phyloP scores from a whole-genome alignment of 1,139 yeast species.

The Taphrina wiesneri region DNA sequence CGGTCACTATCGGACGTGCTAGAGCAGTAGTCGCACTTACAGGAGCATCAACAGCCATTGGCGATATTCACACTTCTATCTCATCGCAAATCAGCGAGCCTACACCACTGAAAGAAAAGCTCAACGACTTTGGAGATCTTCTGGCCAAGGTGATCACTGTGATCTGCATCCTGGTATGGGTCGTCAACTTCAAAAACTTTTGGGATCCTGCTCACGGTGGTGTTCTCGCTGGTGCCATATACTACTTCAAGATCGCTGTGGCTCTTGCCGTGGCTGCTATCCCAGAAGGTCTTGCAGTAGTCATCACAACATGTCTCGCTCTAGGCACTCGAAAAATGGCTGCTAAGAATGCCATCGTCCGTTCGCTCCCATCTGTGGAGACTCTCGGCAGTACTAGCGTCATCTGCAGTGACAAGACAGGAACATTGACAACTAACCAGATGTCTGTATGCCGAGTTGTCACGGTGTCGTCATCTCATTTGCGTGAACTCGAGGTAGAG shows the following conservation, averaged over 20 bases:
- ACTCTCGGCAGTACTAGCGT: constrained; percentile 50
- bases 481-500: constrained; percentile 51
- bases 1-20: constrained; percentile 53
- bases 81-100: constrained; percentile 45
- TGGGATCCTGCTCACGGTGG: constrained; percentile 50
- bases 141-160: constrained; percentile 51
- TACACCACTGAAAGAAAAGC: constrained; percentile 46
- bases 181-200: constrained; percentile 50
- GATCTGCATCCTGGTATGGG: constrained; percentile 52
- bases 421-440: constrained; percentile 59
- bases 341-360: constrained; percentile 53
- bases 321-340: constrained; percentile 57
- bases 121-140: constrained; percentile 50
- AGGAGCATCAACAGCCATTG: constrained; percentile 52
- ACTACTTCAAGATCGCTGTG: constrained; percentile 55
- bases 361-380: constrained; percentile 49
- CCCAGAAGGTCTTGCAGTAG: constrained; percentile 56
- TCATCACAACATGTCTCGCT: constrained; percentile 55
- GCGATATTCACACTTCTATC: constrained; percentile 51
- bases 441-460: constrained; percentile 47
- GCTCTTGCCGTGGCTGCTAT: constrained; percentile 57
- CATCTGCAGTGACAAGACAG: constrained; percentile 72
- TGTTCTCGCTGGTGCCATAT: constrained; percentile 51
- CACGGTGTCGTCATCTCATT: constrained; percentile 49
- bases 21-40: constrained; percentile 52